Percentiles rank a stretch among this genome's conserved stretches.
Conservation (phyloP, 1,284 basidiomycete genomes). For the Meira nashicola region DNA sequence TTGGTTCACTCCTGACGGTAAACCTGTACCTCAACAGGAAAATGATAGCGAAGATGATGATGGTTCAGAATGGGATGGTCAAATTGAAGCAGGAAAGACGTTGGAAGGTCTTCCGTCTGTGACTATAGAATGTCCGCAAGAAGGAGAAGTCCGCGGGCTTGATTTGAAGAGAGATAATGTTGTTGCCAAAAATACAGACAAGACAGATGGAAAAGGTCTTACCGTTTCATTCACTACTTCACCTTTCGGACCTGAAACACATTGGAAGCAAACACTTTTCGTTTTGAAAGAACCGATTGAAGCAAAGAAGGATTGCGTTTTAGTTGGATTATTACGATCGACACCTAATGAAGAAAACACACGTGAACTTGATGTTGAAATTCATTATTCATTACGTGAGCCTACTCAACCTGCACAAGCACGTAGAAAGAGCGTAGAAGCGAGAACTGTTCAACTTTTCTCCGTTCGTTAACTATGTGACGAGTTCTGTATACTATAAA, state of each 20-base stretch:
- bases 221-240: conserved; percentile 85
- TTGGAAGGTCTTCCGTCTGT: conserved; percentile 25
- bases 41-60: conserved; percentile 18
- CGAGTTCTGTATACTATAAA: no score
- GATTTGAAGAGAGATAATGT: conserved; percentile 73
- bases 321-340: conserved; percentile 76
- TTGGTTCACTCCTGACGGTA: conserved; percentile 36
- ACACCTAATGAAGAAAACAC: conserved; percentile 75
- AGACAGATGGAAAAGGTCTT: conserved; percentile 53
- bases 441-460: conserved; percentile 37
- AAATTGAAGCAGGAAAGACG: conserved; percentile 17
- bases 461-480: conserved; percentile 18
- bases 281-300: conserved; percentile 73
- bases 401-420: conserved; percentile 23
- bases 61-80: conserved; percentile 8
- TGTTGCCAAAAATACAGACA: conserved; percentile 19
- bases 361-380: conserved; percentile 84
- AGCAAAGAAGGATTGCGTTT: conserved; percentile 64
- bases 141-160: conserved; percentile 57
- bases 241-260: conserved; percentile 78
- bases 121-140: conserved; percentile 15
- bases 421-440: conserved; percentile 38
- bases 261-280: conserved; percentile 96
- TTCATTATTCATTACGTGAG: conserved; percentile 67
- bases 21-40: not conserved